These are phyloP conservation scores for Aphanomyces cochlioides DNA, from an alignment of 352 stramenopile species.

Conservation along the genomic window DNA sequence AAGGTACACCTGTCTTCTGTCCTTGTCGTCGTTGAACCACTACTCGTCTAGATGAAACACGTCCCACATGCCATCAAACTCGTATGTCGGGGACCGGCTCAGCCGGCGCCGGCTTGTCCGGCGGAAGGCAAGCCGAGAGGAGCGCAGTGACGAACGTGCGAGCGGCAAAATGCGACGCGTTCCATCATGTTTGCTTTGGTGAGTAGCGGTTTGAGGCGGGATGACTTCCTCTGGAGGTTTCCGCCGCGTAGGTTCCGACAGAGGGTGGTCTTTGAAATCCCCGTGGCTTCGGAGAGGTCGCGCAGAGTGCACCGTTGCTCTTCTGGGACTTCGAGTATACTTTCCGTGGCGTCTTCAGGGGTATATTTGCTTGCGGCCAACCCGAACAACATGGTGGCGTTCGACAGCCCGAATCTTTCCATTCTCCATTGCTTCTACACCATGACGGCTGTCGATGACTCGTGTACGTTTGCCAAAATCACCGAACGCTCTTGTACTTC, in stretches of 20 bases:
- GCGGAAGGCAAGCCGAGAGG: no score
- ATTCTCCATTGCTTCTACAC: constrained; percentile 15
- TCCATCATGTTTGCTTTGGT: background rate
- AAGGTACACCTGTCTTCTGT: constrained; percentile 21
- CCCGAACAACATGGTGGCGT: constrained; percentile 53
- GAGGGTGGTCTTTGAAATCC: background rate
- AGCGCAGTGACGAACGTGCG: no score
- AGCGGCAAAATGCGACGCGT: no score
- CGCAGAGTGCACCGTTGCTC: background rate
- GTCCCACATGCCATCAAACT: constrained; percentile 2
- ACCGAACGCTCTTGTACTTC: constrained; percentile 61
- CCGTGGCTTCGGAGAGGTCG: background rate
- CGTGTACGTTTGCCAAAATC: constrained; percentile 76
- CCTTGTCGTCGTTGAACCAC: background rate
- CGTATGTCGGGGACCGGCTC: background rate
- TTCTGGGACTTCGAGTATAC: background rate
- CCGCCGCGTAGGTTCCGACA: background rate
- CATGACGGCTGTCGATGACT: constrained; percentile 40
- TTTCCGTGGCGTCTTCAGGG: background rate
- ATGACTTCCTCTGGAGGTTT: background rate
- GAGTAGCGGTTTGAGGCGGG: background rate
- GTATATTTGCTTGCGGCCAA: background rate
- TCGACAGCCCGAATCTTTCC: constrained; percentile 38
- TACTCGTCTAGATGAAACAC: background rate
- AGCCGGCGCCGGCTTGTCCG: no score